Conservation (phyloP, 192 early-diverging fungal species). For the Backusella parvicylindrica region DNA sequence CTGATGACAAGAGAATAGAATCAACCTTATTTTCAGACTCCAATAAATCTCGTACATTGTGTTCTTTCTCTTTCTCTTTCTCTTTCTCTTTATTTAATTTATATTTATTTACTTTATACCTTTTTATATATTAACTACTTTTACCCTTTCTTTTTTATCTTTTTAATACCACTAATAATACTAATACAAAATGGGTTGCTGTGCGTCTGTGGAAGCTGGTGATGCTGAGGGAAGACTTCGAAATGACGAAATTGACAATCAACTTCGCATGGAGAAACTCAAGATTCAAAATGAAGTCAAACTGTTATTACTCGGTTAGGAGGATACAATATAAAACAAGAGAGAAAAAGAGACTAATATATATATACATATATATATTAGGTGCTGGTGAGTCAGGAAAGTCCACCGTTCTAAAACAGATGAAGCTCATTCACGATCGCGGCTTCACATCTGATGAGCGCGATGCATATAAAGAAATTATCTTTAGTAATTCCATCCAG, state of each 20-base stretch:
- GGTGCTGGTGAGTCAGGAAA: slow-evolving; percentile 92
- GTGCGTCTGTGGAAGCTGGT: slow-evolving; percentile 64
- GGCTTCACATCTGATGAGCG: slow-evolving; percentile 83
- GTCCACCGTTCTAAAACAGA: slow-evolving; percentile 94
- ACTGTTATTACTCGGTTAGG: slow-evolving; percentile 81
- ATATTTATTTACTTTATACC: not conserved
- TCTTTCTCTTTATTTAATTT: not conserved
- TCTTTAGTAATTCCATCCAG: slow-evolving; percentile 91
- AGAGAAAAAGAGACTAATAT: not conserved
- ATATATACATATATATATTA: slow-evolving; percentile 18
- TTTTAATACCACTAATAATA: not conserved
- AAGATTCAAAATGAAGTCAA: slow-evolving; percentile 89
- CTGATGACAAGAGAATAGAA: not conserved
- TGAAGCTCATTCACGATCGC: slow-evolving; percentile 94
- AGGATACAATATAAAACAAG: not conserved
- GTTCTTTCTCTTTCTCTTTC: not conserved
- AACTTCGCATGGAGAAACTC: slow-evolving; percentile 74
- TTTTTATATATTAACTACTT: slow-evolving; percentile 1
- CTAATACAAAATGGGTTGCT: slow-evolving; percentile 76
- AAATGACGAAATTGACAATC: slow-evolving; percentile 90
- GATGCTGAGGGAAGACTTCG: slow-evolving; percentile 74
- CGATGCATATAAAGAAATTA: slow-evolving; percentile 91
- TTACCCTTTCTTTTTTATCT: not conserved
- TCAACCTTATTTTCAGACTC: not conserved
- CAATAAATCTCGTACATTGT: not conserved